Base-by-base conservation (phyloP, 768 basidiomycete genomes). In the Leucogyrophana mollusca region DNA sequence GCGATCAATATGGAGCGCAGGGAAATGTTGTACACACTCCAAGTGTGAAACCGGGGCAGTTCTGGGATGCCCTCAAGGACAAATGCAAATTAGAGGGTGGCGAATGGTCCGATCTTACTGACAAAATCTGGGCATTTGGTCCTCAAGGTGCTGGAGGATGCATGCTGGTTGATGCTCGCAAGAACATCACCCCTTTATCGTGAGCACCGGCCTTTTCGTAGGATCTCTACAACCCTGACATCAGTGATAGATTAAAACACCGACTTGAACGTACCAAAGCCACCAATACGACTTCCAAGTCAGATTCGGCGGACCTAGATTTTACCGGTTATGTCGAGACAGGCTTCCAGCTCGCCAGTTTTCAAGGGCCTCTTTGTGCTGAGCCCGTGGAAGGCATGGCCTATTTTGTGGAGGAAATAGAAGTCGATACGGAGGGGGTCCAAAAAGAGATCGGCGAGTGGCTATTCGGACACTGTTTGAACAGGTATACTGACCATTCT, bases 361-460 rank as follows among this genome's bases (percentile, higher is more conserved):
- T 93, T 62, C 92, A 94, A 66, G 96, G 96, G 0, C 95, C 96
- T 10, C 67, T 99, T 16, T 98, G 96, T 55, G 87, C 86, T 6
- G 96, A 99, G 64, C 96, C 96, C 2, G 82, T 97, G 7, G 87
- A 94, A 54, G 95, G 95, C 0, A 71, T 99, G 71, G 91, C 85
- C 0, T 98, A 87, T 69, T 90, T 95, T 50, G 78, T 97, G 1
- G 94, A 97, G 61, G 73, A 70, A 21, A 69, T 97, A 3, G 73
- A 78, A 11, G 71, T 91, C 17, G 80, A 92, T 54, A 57, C 57
- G 40, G 77, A 76, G 34, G 72, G 71, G 20, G 63, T 91, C 32
- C 76, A 77, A 49, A 82, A 75, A 53, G 87, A 90, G 56, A 81
- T 81, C 34, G 79, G 90, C 83, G 46, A 25, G 80, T n/a, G n/a